These are phyloP conservation scores for Lentinus tigrinus DNA, from an alignment of 768 basidiomycete genomes.

Conservation along the genomic window DNA sequence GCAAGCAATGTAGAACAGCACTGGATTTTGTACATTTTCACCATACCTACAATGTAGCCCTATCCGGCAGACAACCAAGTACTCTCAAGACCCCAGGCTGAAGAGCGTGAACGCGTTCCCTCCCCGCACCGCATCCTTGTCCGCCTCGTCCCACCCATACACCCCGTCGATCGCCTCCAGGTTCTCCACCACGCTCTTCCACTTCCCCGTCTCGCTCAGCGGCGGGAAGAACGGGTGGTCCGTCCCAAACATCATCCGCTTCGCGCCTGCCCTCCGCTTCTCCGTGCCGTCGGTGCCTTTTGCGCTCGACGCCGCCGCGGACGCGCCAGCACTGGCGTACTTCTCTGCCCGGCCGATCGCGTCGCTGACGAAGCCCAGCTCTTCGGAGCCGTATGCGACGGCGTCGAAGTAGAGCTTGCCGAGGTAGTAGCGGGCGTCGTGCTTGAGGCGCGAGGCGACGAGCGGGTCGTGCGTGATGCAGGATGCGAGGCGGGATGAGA, in stretches of 20 bases:
- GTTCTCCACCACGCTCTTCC: slow-evolving; percentile 86
- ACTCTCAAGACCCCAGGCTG: slow-evolving; percentile 26
- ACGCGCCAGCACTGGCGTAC: slow-evolving; percentile 32
- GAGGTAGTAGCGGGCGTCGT: slow-evolving; percentile 83
- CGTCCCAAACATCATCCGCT: slow-evolving; percentile 76
- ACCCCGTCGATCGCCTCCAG: slow-evolving; percentile 73
- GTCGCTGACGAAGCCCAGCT: slow-evolving; percentile 75
- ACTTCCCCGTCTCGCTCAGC: slow-evolving; percentile 61
- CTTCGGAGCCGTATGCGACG: slow-evolving; percentile 86
- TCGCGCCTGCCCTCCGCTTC: slow-evolving; percentile 49
- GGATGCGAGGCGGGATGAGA: slow-evolving; percentile 82
- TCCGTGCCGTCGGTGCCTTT: slow-evolving; percentile 21
- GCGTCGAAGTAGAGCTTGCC: slow-evolving; percentile 82
- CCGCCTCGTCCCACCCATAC: slow-evolving; percentile 55
- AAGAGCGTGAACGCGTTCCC: slow-evolving; percentile 75
- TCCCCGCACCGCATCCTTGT: slow-evolving; percentile 67
- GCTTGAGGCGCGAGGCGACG: slow-evolving; percentile 69
- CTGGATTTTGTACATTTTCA: not conserved
- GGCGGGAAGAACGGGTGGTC: slow-evolving; percentile 94
- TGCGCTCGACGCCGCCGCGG: slow-evolving; percentile 10
- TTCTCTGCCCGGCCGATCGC: slow-evolving; percentile 59
- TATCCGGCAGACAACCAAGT: not conserved
- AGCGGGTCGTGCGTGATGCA: slow-evolving; percentile 86
- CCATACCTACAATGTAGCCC: slow-evolving; percentile 9
- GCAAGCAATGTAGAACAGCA: not conserved